Percentiles rank a stretch among this genome's conserved stretches.
phyloP scores from a whole-genome alignment of 805 yeast genomes.

The Ogataea allantospora region DNA sequence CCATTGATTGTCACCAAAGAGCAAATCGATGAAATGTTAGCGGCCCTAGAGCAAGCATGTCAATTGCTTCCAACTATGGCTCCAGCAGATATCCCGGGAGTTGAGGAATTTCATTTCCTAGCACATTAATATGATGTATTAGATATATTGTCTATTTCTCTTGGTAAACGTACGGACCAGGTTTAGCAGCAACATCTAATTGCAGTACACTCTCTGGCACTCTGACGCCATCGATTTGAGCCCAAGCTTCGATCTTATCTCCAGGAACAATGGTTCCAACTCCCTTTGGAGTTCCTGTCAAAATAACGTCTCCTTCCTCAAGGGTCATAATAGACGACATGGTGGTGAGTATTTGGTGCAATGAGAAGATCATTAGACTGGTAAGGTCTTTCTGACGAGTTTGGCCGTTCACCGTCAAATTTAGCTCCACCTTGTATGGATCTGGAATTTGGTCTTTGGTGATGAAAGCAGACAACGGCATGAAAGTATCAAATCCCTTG shows the following conservation, averaged over 20 bases:
- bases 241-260: constrained; percentile 66
- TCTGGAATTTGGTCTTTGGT: constrained; percentile 64
- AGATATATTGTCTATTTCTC: background rate
- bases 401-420: constrained; percentile 68
- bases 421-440: constrained; percentile 67
- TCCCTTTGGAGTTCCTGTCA: constrained; percentile 98
- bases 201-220: constrained; percentile 50
- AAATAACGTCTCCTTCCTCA: constrained; percentile 83
- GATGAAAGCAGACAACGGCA: constrained; percentile 78
- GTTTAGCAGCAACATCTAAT: constrained; percentile 50
- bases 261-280: constrained; percentile 86
- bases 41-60: constrained; percentile 21
- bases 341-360: constrained; percentile 73
- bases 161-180: constrained; percentile 58
- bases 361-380: constrained; percentile 81
- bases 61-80: constrained; percentile 13
- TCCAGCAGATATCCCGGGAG: constrained; percentile 22
- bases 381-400: constrained; percentile 73
- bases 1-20: constrained; percentile 22
- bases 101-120: constrained; percentile 16
- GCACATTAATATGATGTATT: constrained; percentile 8
- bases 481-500: constrained; percentile 94
- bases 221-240: constrained; percentile 53
- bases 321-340: constrained; percentile 90
- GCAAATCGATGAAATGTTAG: constrained; percentile 19